Base-by-base conservation (phyloP, 306 rosid species). In the Rosa persica region DNA sequence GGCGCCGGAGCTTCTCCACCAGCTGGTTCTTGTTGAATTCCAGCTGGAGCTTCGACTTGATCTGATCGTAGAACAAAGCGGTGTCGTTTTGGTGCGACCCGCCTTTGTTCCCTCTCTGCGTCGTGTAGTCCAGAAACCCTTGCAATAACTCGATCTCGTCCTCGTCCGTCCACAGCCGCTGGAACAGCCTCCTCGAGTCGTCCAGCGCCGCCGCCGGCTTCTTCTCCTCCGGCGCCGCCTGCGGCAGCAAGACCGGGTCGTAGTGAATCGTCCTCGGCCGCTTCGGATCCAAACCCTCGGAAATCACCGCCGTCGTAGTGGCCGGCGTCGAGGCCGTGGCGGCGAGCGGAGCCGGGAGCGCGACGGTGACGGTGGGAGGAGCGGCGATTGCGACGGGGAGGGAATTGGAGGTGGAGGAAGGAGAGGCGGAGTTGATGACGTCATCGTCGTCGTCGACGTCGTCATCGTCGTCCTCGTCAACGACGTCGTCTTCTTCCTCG, bases 1-100 rank as follows among this genome's bases (percentile, higher is more conserved):
- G 78, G 85, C 94, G 81, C 36, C 92, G 84, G 25, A 88, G 92
- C 90, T 88, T 88, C 80, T 88, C 92, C 16, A 86, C 88, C 57
- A 88, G 88, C 87, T 88, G 92, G 69, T 80, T 88, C 83, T 88
- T 86, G 81, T 89, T 89, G 80, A 89, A 86, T 30, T 75, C 90
- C 60, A 84, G 71, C 82, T 84, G 88, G 1, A 89, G 76, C 69
- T 89, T 89, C 6, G 90, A 84, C 87, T 81, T 84, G 87, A 88
- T 83, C 87, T 83, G 90, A 46, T 88, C 92, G 69, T 86, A 85
- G 79, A 90, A 88, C 84, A 84, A 74, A 3, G 90, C 87, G 44
- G 92, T 82, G 74, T 86, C 90, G 77, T 84, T 86, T 44, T 77
- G 79, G 30, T 78, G 82, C 61, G 67, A 69, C 11, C 70, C 70